Evolutionary conservation across 371 early-diverging fungal genomes (phyloP).

Genomic region (Actinomucor elegans): DNA sequence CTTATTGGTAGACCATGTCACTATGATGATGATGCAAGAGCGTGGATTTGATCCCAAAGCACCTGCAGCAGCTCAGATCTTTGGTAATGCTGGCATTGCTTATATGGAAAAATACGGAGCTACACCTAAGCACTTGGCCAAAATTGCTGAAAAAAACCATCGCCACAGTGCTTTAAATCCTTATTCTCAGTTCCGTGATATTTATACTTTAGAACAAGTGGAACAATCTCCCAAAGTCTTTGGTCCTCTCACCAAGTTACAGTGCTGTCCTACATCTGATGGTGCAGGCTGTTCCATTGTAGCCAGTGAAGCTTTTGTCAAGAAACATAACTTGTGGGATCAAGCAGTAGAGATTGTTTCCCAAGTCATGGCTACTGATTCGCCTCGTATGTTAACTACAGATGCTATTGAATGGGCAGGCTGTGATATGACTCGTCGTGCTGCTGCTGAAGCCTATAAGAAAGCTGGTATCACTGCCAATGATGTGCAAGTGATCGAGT

Average conservation of each 20-base stretch:
- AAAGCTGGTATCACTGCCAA: conserved; percentile 60
- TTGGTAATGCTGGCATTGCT: conserved; percentile 77
- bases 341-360: conserved; percentile 74
- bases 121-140: conserved; percentile 57
- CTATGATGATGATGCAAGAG: conserved; percentile 54
- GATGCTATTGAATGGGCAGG: conserved; percentile 73
- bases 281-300: conserved; percentile 72
- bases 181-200: conserved; percentile 77
- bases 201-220: conserved; percentile 69
- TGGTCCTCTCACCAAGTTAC: conserved; percentile 73
- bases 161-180: conserved; percentile 76
- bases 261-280: conserved; percentile 83
- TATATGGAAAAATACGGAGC: conserved; percentile 71
- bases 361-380: conserved; percentile 77
- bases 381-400: conserved; percentile 55
- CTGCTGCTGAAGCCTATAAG: conserved; percentile 55
- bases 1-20: conserved; percentile 48
- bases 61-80: conserved; percentile 74
- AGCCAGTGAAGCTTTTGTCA: conserved; percentile 69
- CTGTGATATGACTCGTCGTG: conserved; percentile 71
- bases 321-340: conserved; percentile 60
- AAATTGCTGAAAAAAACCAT: conserved; percentile 80
- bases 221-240: conserved; percentile 64
- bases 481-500: conserved; percentile 73
- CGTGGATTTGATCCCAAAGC: conserved; percentile 58